Evolutionary conservation across 1,284 basidiomycete species (phyloP), one percentile per base, ranked within the genome.

Genomic region (Tilletiopsis washingtonensis): DNA sequence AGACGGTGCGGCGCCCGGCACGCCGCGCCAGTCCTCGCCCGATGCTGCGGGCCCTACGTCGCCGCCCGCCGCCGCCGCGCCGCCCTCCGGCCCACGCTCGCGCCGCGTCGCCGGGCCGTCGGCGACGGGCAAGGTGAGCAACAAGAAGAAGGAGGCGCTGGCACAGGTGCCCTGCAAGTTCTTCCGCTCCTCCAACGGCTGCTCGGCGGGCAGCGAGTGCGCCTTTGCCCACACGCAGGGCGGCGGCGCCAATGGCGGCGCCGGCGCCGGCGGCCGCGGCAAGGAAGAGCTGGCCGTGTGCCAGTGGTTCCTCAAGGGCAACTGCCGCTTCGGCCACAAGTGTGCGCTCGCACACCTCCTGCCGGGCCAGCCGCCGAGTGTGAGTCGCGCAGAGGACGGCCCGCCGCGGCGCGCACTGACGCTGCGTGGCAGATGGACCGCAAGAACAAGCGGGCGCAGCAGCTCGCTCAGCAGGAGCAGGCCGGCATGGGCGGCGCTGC

Each of bases 121-220:
- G 20, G 38, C 46, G 19, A 9, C 38, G 14, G 37, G 67, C 40
- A 71, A 73, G 55, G 61, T 73, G 17, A 64, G 59, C 45, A 57
- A 56, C n/a, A 71, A 71, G 56, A 71, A 73, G 54, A 71, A 70
- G 52, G 69, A 91, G 74, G 88, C 91, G 71, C 81, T 97, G 48
- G 88, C 87, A 11, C 91, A 96, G 78, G 93, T 98, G 23, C 91
- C 91, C 2, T 98, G 93, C 80, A 90, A 94, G 77, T 97, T 98
- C 81, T 96, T 85, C 83, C 89, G 86, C 74, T 65, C 61, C 57
- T 86, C 88, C 11, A 64, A 69, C 47, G 68, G 73, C 44, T 73
- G 91, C 76, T 93, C 91, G 11, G 91, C 91, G 21, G 91, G 91
- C 40, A 79, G 86, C n/a, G 85, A 86, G 21, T 97, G 91, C 75